phyloP scores from a whole-genome alignment of 495 filamentous ascomycete species.

The Sordaria brevicollis region DNA sequence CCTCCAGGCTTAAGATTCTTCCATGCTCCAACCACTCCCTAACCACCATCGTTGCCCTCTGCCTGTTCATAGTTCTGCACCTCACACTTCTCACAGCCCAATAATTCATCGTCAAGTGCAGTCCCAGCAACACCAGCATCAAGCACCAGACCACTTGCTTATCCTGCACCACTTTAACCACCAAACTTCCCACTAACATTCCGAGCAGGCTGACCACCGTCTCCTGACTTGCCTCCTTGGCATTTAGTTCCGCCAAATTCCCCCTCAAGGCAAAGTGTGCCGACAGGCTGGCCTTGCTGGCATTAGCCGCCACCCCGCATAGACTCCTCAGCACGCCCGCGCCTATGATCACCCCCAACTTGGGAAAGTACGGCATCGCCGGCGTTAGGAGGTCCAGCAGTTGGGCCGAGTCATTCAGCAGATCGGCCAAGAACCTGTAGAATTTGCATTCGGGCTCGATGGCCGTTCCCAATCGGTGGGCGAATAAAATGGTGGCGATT shows the following conservation, averaged over 20 bases:
- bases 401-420: conserved; percentile 89
- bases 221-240: conserved; percentile 93
- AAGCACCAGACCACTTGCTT: conserved; percentile 64
- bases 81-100: conserved; percentile 72
- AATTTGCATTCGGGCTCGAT: conserved; percentile 92
- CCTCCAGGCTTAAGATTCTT: conserved; percentile 47
- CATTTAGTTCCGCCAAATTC: conserved; percentile 91
- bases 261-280: conserved; percentile 83
- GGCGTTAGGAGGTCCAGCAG: conserved; percentile 82
- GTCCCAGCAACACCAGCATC: conserved; percentile 56
- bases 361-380: conserved; percentile 54
- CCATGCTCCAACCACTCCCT: conserved; percentile 45
- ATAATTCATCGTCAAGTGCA: conserved; percentile 79
- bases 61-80: conserved; percentile 79
- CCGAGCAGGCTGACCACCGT: conserved; percentile 85
- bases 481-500: conserved; percentile 85
- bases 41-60: conserved; percentile 74
- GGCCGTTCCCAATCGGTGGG: conserved; percentile 72
- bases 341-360: conserved; percentile 61
- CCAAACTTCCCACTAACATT: conserved; percentile 75
- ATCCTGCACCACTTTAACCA: conserved; percentile 65
- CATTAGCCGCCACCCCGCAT: conserved; percentile 83
- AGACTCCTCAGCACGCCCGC: conserved; percentile 70
- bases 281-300: conserved; percentile 81
- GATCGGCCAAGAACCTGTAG: conserved; percentile 81